Evolutionary conservation across 306 rosid species (phyloP).

Genomic region (Hippophae rhamnoides): DNA sequence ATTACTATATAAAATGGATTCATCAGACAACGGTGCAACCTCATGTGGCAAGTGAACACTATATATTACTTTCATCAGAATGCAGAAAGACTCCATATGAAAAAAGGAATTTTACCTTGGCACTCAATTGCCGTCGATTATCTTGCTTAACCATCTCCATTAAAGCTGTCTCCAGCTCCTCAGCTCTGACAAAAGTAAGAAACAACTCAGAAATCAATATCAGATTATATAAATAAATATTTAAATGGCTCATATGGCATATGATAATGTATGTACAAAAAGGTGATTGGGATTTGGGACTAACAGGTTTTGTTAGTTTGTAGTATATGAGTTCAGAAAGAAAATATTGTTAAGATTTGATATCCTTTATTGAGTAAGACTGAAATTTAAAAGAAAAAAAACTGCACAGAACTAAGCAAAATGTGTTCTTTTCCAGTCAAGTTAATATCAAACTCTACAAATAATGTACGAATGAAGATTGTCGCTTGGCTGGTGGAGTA

Average conservation of each 20-base stretch:
- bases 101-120: slow-evolving; percentile 51
- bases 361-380: too few relatives aligned
- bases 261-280: not conserved
- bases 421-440: too few relatives aligned
- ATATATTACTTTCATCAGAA: slow-evolving; percentile 1
- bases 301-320: too few relatives aligned
- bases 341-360: too few relatives aligned
- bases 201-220: slow-evolving; percentile 16
- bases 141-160: slow-evolving; percentile 99
- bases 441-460: too few relatives aligned
- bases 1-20: too few relatives aligned
- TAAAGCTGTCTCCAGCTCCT: slow-evolving; percentile 94
- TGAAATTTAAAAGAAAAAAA: too few relatives aligned
- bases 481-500: too few relatives aligned
- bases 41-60: slow-evolving; percentile 3
- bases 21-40: not conserved
- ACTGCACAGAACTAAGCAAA: too few relatives aligned
- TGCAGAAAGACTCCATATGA: slow-evolving; percentile 5
- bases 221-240: slow-evolving; percentile 9
- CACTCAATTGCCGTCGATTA: slow-evolving; percentile 86
- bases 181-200: slow-evolving; percentile 51
- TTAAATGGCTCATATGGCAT: not conserved
- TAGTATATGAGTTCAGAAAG: too few relatives aligned
- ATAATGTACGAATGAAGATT: not conserved
- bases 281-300: not conserved